These are phyloP conservation scores for Saccharomyces hybrid DNA, from an alignment of 1,139 yeast genomes.

Conservation along the genomic window DNA sequence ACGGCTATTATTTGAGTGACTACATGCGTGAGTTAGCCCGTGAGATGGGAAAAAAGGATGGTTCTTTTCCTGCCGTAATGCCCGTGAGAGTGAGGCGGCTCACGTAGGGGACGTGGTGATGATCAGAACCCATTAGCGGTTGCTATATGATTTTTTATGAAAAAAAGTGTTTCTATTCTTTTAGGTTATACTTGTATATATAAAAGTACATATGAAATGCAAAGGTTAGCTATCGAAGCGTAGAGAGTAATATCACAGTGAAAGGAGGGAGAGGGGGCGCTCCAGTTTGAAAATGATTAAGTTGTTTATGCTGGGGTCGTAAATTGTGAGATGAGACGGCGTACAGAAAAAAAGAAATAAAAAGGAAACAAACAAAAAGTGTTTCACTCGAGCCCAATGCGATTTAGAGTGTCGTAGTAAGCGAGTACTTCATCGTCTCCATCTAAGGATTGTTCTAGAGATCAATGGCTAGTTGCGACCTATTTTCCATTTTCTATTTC, in stretches of 20 bases:
- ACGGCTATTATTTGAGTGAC: not conserved
- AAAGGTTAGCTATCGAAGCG: not conserved
- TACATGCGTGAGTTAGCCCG: not conserved
- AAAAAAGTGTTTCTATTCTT: not conserved
- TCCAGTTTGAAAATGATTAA: not conserved
- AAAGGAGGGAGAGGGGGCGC: not conserved
- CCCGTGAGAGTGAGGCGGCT: not conserved
- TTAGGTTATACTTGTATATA: not conserved
- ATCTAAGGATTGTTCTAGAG: no score
- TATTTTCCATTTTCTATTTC: not conserved
- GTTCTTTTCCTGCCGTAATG: not conserved
- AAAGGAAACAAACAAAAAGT: not conserved
- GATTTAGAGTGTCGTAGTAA: not conserved
- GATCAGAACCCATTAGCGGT: not conserved
- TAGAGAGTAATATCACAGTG: not conserved
- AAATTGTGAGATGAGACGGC: not conserved
- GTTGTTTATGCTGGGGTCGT: not conserved
- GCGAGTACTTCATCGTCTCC: not conserved
- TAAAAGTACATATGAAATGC: not conserved
- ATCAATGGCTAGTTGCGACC: no score
- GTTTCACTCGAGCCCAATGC: no score
- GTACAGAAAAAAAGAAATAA: not conserved
- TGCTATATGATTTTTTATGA: not conserved
- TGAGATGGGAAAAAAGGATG: not conserved
- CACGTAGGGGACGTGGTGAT: not conserved